A percentile compares a stretch with the other conserved stretches of the same genome.
These are phyloP conservation scores for Gloeophyllum trabeum DNA, from an alignment of 768 basidiomycete genomes.

Conservation along the genomic window DNA sequence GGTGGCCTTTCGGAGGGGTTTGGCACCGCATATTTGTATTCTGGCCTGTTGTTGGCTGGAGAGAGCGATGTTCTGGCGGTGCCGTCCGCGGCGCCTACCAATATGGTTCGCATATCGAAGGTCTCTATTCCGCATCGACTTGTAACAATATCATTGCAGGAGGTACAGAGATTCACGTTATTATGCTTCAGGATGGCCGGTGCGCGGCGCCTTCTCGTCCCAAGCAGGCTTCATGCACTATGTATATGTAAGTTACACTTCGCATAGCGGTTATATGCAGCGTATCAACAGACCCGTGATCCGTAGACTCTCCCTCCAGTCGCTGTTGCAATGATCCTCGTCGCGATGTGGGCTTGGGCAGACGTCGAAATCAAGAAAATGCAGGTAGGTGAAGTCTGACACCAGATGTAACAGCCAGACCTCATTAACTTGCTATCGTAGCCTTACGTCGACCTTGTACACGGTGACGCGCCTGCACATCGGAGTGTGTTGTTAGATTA, in stretches of 20 bases:
- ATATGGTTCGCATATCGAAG: too few species aligned
- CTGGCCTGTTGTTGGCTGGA: not conserved
- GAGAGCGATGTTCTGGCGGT: not conserved
- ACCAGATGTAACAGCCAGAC: too few species aligned
- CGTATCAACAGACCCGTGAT: too few species aligned
- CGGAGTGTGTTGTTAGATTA: conserved; percentile 44
- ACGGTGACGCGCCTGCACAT: conserved; percentile 41
- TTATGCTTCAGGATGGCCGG: too few species aligned
- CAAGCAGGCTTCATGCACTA: conserved; percentile 41
- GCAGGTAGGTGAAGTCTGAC: conserved; percentile 36
- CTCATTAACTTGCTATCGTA: too few species aligned
- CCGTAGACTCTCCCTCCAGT: conserved; percentile 49
- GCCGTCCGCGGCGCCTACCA: not conserved
- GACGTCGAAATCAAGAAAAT: conserved; percentile 47
- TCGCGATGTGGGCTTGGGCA: conserved; percentile 44
- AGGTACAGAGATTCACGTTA: too few species aligned
- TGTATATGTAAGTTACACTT: conserved; percentile 41
- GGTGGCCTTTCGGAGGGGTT: too few species aligned
- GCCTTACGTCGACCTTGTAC: conserved; percentile 49
- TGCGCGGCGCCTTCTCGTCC: too few species aligned
- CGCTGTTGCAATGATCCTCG: conserved; percentile 34
- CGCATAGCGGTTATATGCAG: too few species aligned
- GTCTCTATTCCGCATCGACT: too few species aligned
- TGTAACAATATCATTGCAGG: too few species aligned
- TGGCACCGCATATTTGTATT: conserved; percentile 2